Percentiles rank a stretch among this genome's conserved stretches.
These are phyloP conservation scores for Ceratocystis eucalypticola DNA, from an alignment of 2,329 filamentous ascomycete genomes.

Conservation along the genomic window DNA sequence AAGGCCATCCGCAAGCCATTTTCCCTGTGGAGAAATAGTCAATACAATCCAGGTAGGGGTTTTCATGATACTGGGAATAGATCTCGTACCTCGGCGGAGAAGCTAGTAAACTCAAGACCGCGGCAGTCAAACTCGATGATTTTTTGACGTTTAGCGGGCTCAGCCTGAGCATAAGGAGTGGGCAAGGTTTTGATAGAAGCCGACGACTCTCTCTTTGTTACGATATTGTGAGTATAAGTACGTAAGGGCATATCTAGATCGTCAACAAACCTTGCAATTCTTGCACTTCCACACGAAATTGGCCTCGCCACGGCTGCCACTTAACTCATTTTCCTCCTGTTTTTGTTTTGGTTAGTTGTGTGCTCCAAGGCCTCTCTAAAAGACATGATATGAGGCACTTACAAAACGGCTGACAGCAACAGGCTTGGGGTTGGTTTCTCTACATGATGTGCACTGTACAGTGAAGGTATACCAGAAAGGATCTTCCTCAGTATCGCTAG, in stretches of 20 bases:
- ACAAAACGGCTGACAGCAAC: conserved; percentile 83
- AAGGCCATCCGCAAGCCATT: conserved; percentile 72
- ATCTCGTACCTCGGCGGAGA: conserved; percentile 63
- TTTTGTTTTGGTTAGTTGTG: background rate
- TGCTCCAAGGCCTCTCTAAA: background rate
- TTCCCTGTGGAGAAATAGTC: conserved; percentile 43
- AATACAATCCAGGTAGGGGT: conserved; percentile 2
- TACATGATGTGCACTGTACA: conserved; percentile 95
- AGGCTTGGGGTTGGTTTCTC: conserved; percentile 76
- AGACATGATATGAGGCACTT: conserved; percentile 26
- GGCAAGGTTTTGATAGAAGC: conserved; percentile 70
- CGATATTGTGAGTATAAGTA: background rate
- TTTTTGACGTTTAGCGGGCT: conserved; percentile 61
- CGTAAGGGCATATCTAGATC: background rate
- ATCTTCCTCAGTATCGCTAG: conserved; percentile 63
- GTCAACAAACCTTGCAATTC: conserved; percentile 67
- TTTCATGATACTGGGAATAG: background rate
- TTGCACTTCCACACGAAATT: conserved; percentile 99
- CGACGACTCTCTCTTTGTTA: conserved; percentile 59
- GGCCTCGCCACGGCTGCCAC: conserved; percentile 83
- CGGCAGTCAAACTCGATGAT: conserved; percentile 88
- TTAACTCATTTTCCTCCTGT: conserved; percentile 80
- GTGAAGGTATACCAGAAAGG: conserved; percentile 97
- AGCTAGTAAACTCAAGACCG: conserved; percentile 81
- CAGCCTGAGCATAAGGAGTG: conserved; percentile 53